Evolutionary conservation across 176 grass and related monocot species (phyloP), one percentile per base, ranked within the genome.

Genomic region (Carex pumila): DNA sequence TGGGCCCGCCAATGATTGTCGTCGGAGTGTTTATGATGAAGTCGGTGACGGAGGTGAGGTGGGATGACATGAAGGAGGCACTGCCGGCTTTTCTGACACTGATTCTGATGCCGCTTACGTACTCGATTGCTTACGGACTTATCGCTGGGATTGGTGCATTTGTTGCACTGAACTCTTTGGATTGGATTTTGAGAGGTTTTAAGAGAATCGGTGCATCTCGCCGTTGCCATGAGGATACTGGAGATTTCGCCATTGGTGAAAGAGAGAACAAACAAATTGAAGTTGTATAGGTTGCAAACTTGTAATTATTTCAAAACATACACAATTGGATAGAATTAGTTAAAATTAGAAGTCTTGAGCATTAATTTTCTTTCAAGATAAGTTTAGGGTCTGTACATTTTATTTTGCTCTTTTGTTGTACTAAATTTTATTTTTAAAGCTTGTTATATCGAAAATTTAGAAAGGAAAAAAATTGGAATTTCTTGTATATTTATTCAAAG

Each of bases 1-100:
- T 94, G 1, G 92, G 92, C 0, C 90, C 92, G 41, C 89, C 92
- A 62, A 85, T 94, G 77, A 90, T 94, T 54, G 84, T 94, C 1
- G 92, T 94, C 5, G 92, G 92, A 11, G 92, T 87, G 47, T 92
- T 94, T 88, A 94, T 94, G 92, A 94, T 94, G 92, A 84, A 86
- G 37, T 85, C 89, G 17, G 90, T 87, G 32, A 79, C 31, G 81
- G 92, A 94, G 19, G 89, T 94, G 64, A 87, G 84, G 17, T 94
- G 92, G 92, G 86, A 18, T 8, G 84, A 94, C 36, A 88, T 89
- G 81, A 90, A 88, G 88, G 86, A 94, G 81, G 86, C 88, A 2
- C 45, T 94, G 8, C 92, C 92, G 58, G 88, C 92, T 25, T 94
- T 94, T 85, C 76, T 94, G 1, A 94, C 92, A 66, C 86, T 94